phyloP scores from a whole-genome alignment of 2,329 filamentous ascomycete genomes.

The Exophiala spinifera region DNA sequence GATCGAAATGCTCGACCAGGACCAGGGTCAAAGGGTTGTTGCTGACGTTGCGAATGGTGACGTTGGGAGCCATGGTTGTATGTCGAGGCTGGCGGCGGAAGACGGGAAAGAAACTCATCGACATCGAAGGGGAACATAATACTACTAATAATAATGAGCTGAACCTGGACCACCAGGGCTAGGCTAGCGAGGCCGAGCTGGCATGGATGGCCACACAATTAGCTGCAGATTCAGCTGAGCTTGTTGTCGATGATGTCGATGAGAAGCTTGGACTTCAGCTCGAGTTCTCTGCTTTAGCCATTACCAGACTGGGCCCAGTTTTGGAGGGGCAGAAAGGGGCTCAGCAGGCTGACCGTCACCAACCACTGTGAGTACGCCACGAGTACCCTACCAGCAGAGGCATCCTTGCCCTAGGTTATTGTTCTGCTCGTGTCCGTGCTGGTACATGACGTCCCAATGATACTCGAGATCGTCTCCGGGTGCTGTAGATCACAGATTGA shows the following conservation, averaged over 20 bases:
- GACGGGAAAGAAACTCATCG: neutral
- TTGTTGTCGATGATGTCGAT: neutral
- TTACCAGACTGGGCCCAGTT: neutral
- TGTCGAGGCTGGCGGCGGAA: neutral
- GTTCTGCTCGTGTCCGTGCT: too few relatives aligned
- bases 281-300: too few relatives aligned
- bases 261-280: neutral
- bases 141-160: neutral
- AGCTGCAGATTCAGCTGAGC: neutral
- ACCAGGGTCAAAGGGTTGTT: conserved; percentile 69
- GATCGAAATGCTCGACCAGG: conserved; percentile 69
- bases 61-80: conserved; percentile 39
- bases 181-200: too few relatives aligned
- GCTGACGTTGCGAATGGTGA: conserved; percentile 82
- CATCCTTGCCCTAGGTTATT: too few relatives aligned
- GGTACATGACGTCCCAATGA: too few relatives aligned
- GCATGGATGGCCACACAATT: neutral
- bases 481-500: too few relatives aligned
- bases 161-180: too few relatives aligned
- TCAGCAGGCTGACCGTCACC: too few relatives aligned
- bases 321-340: too few relatives aligned
- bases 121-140: neutral
- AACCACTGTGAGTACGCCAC: too few relatives aligned
- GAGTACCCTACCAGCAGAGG: too few relatives aligned
- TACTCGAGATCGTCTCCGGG: too few relatives aligned